phyloP scores from a whole-genome alignment of 257 asterid species.

The Capsicum baccatum region DNA sequence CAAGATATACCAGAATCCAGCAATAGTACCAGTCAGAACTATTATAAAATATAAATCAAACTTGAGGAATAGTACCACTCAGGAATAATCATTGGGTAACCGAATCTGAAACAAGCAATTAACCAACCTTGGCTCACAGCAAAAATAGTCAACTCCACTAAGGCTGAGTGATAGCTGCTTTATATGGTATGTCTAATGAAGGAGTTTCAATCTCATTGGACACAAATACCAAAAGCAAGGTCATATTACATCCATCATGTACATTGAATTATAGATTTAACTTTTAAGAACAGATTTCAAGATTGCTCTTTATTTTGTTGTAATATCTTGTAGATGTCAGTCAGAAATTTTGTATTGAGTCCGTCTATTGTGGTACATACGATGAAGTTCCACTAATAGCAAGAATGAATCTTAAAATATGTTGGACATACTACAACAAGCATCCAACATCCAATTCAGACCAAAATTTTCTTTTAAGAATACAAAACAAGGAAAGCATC shows the following conservation, averaged over 20 bases:
- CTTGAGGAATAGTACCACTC: not conserved
- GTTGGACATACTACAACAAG: not conserved
- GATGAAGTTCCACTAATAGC: not conserved
- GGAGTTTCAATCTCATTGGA: not conserved
- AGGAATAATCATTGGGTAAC: not conserved
- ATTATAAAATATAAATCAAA: not conserved
- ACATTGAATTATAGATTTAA: not conserved
- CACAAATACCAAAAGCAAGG: not conserved
- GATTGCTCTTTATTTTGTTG: not conserved
- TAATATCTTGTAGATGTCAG: not conserved
- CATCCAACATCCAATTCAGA: not conserved
- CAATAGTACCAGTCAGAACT: constrained; percentile 1
- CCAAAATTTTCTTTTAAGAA: not conserved
- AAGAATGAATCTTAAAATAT: not conserved
- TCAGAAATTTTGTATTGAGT: constrained; percentile 1
- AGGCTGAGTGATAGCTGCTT: not conserved
- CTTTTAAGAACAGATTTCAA: not conserved
- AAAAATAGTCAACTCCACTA: not conserved
- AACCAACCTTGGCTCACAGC: not conserved
- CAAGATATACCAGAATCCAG: constrained; percentile 13
- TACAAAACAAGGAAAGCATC: not conserved
- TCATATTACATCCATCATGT: not conserved
- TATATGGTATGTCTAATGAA: not conserved
- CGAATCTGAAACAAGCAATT: not conserved
- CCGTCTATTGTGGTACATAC: not conserved